phyloP scores from a whole-genome alignment of 2,329 filamentous ascomycete species.

The Akanthomyces uredinophilus region DNA sequence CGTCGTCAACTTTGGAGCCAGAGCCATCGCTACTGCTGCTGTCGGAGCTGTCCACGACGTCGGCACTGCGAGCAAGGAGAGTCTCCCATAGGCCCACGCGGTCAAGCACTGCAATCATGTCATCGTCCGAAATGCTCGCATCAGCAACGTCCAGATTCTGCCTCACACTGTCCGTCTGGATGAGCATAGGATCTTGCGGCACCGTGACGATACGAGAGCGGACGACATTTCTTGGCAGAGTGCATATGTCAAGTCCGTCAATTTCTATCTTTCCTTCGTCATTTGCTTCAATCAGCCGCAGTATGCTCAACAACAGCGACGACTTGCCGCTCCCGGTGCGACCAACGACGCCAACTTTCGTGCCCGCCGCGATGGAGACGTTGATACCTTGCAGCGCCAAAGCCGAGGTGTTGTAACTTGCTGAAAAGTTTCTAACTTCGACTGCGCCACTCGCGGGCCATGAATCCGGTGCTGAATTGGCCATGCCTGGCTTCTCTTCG shows the following conservation, averaged over 20 bases:
- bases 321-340: conserved; percentile 46
- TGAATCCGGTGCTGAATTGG: conserved; percentile 19
- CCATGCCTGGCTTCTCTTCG: conserved; percentile 16
- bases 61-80: neutral
- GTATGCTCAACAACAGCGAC: conserved; percentile 37
- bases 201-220: conserved; percentile 32
- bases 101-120: neutral
- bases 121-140: conserved; percentile 8
- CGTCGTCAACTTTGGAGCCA: neutral
- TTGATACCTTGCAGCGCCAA: conserved; percentile 36
- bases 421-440: too few relatives aligned
- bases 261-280: conserved; percentile 25
- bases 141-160: conserved; percentile 14
- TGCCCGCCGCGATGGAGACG: conserved; percentile 38
- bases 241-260: too few relatives aligned
- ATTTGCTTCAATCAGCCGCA: conserved; percentile 38
- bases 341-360: conserved; percentile 45
- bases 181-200: conserved; percentile 13
- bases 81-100: neutral
- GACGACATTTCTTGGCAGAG: conserved; percentile 32
- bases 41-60: too few relatives aligned
- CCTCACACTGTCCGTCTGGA: conserved; percentile 16
- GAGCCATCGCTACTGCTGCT: too few relatives aligned
- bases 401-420: too few relatives aligned
- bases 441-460: too few relatives aligned